phyloP scores from a whole-genome alignment of 1,284 basidiomycete species.

The Microbotryum scabiosae region DNA sequence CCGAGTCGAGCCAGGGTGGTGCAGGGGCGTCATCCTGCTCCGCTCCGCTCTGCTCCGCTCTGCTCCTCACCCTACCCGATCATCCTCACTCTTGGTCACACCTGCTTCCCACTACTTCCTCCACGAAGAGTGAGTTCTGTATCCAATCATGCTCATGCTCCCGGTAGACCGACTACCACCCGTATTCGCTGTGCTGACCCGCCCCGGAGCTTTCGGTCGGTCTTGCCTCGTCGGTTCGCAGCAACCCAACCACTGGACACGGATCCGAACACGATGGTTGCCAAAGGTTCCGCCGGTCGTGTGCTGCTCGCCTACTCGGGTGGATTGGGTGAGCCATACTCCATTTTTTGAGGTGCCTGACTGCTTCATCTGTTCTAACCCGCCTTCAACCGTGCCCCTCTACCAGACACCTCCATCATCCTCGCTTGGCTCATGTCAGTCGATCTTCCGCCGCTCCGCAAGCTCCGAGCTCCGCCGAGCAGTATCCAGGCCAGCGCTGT shows the following conservation, averaged over 20 bases:
- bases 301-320: constrained; percentile 95
- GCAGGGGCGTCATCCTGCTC: too few species aligned
- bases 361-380: constrained; percentile 2
- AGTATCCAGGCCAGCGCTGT: too few species aligned
- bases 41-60: too few species aligned
- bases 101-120: too few species aligned
- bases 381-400: not conserved
- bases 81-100: too few species aligned
- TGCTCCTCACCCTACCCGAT: too few species aligned
- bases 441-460: too few species aligned
- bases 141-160: too few species aligned
- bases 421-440: constrained; percentile 82
- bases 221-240: not conserved
- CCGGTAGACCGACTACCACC: not conserved
- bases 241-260: too few species aligned
- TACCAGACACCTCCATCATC: constrained; percentile 86
- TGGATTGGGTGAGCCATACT: constrained; percentile 66
- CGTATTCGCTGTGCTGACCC: not conserved
- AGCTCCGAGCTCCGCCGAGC: too few species aligned
- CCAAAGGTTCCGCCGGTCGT: constrained; percentile 53
- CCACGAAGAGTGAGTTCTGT: too few species aligned
- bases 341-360: not conserved
- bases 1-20: too few species aligned
- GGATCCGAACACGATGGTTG: constrained; percentile 19
- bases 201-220: not conserved